Conservation (phyloP, 768 basidiomycete species). For the Sarcodon aspratus region DNA sequence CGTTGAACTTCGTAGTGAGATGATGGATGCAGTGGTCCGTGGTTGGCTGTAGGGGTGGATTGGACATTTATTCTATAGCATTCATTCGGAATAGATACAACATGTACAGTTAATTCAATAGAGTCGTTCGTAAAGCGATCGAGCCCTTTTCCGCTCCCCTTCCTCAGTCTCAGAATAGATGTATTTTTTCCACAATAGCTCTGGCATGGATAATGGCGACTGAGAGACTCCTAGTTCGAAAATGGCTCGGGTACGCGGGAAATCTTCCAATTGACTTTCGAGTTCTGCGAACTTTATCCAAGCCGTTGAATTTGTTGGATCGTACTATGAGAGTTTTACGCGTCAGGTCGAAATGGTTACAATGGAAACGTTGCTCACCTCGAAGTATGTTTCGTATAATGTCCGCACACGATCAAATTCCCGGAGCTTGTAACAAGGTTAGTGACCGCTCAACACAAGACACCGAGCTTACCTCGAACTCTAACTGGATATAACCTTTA, state of each 20-base stretch:
- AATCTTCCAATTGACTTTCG: conserved; percentile 80
- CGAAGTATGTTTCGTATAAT: conserved; percentile 90
- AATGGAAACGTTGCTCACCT: no score
- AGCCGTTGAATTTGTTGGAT: conserved; percentile 81
- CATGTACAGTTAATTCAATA: conserved; percentile 76
- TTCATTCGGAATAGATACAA: conserved; percentile 16
- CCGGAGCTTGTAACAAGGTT: conserved; percentile 56
- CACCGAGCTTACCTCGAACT: conserved; percentile 80
- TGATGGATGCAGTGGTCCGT: no score
- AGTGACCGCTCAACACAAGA: no score
- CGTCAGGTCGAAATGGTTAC: no score
- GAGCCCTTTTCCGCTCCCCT: conserved; percentile 77
- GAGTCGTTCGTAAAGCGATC: conserved; percentile 84
- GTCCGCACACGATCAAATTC: conserved; percentile 92
- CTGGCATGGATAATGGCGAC: conserved; percentile 85
- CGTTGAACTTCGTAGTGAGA: no score
- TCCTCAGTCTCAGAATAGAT: conserved; percentile 95
- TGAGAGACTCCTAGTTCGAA: conserved; percentile 88
- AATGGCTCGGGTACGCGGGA: conserved; percentile 81
- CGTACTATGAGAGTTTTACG: no score
- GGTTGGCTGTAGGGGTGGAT: no score
- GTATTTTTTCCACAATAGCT: conserved; percentile 88
- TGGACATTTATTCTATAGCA: no score
- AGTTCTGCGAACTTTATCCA: conserved; percentile 97
- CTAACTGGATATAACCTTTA: conserved; percentile 92